Conservation (phyloP, 2,329 filamentous ascomycete genomes). For the Arthrobotrys sinensis region DNA sequence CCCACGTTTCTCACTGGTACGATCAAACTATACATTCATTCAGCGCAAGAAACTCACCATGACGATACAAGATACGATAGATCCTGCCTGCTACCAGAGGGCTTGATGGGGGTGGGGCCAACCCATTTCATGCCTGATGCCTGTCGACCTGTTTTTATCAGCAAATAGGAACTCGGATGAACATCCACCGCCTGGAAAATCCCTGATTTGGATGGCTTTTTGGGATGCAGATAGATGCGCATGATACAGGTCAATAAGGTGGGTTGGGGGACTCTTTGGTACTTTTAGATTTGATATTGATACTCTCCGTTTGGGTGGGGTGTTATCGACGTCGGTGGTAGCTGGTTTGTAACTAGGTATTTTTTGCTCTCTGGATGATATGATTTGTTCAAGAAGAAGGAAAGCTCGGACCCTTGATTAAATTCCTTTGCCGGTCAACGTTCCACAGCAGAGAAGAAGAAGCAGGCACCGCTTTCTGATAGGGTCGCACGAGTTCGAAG, state of each 20-base stretch:
- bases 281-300: background rate
- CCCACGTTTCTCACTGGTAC: background rate
- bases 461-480: constrained; percentile 53
- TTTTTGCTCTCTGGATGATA: background rate
- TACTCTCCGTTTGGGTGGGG: background rate
- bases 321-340: constrained; percentile 1
- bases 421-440: constrained; percentile 19
- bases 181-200: constrained; percentile 30
- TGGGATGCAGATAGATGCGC: constrained; percentile 28
- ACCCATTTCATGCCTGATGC: constrained; percentile 8
- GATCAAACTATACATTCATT: background rate
- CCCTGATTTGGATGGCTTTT: constrained; percentile 24
- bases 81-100: constrained; percentile 20
- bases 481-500: constrained; percentile 24
- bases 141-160: constrained; percentile 49
- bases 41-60: no score
- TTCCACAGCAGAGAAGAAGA: constrained; percentile 45
- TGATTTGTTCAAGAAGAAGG: background rate
- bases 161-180: constrained; percentile 53
- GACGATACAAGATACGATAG: background rate
- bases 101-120: constrained; percentile 34
- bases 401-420: constrained; percentile 19
- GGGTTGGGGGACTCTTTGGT: background rate
- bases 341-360: no score
- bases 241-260: constrained; percentile 1